Evolutionary conservation across 176 grass and related monocot genomes (phyloP).

Genomic region (Puya raimondii): DNA sequence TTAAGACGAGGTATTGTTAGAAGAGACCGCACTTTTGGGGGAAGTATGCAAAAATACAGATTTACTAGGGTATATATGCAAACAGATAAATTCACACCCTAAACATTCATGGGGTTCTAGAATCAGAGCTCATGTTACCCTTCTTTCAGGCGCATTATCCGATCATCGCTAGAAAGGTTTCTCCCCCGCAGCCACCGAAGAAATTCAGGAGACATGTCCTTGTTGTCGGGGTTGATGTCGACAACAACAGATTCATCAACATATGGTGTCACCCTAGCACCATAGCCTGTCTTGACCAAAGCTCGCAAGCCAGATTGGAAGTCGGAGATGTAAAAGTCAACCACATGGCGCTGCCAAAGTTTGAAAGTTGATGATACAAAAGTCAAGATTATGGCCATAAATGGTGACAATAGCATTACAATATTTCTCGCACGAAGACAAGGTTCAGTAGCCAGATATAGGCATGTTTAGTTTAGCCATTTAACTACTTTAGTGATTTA

Average conservation of each 20-base stretch:
- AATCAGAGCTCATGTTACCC: conserved; percentile 41
- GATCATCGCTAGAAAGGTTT: conserved; percentile 77
- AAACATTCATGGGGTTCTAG: no score
- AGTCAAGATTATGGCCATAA: conserved; percentile 6
- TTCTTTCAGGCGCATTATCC: conserved; percentile 94
- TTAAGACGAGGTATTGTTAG: no score
- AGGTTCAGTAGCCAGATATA: neutral
- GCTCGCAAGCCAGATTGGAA: conserved; percentile 97
- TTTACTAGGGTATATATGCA: no score
- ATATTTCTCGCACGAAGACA: neutral
- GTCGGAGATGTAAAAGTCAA: conserved; percentile 99
- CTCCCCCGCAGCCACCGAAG: conserved; percentile 73
- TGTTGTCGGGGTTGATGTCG: conserved; percentile 83
- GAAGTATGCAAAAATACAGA: no score
- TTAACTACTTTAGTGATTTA: neutral
- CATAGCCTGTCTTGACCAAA: conserved; percentile 81
- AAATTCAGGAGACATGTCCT: conserved; percentile 86
- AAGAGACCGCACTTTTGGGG: no score
- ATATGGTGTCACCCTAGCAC: conserved; percentile 60
- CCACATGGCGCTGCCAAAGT: conserved; percentile 56
- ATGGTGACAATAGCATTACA: neutral
- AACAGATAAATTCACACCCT: no score
- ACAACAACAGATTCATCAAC: conserved; percentile 84
- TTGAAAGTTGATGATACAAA: conserved; percentile 16
- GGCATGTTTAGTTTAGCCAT: no score